Evolutionary conservation across 2,329 filamentous ascomycete genomes (phyloP).

Genomic region (Penicillium sp.): DNA sequence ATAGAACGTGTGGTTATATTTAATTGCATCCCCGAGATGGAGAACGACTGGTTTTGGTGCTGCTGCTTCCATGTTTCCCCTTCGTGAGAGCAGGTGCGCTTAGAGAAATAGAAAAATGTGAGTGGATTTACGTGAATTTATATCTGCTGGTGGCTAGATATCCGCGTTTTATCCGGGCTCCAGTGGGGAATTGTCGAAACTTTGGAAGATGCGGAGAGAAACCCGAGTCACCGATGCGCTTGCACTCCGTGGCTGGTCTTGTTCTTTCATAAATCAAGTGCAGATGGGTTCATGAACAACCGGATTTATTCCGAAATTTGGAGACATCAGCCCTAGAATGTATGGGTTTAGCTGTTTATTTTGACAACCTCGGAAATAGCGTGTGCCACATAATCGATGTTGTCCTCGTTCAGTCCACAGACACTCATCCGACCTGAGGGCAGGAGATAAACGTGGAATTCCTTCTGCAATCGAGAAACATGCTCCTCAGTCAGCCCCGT

Average conservation of each 20-base stretch:
- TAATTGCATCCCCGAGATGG: constrained; percentile 48
- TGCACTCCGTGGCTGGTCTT: too few species aligned
- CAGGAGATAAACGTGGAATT: constrained; percentile 41
- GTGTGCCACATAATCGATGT: constrained; percentile 21
- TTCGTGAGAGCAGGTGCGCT: not conserved
- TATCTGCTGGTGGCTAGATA: not conserved
- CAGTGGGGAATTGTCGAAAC: not conserved
- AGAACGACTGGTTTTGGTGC: constrained; percentile 38
- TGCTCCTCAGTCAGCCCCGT: constrained; percentile 37
- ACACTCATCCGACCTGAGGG: constrained; percentile 37
- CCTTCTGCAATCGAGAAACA: constrained; percentile 31
- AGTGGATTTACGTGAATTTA: not conserved
- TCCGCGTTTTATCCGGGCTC: not conserved
- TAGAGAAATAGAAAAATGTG: not conserved
- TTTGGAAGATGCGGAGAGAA: not conserved
- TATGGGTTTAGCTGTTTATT: too few species aligned
- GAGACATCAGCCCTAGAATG: too few species aligned
- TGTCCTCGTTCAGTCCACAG: constrained; percentile 31
- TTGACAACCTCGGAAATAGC: constrained; percentile 17
- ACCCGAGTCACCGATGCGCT: not conserved
- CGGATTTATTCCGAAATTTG: too few species aligned
- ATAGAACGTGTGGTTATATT: constrained; percentile 48
- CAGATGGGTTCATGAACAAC: too few species aligned
- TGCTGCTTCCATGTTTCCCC: not conserved
- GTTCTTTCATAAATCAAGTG: too few species aligned